Evolutionary conservation across 179 eudicot genomes (phyloP), one percentile per base, ranked within the genome.

Genomic region (Carnegiea gigantea): DNA sequence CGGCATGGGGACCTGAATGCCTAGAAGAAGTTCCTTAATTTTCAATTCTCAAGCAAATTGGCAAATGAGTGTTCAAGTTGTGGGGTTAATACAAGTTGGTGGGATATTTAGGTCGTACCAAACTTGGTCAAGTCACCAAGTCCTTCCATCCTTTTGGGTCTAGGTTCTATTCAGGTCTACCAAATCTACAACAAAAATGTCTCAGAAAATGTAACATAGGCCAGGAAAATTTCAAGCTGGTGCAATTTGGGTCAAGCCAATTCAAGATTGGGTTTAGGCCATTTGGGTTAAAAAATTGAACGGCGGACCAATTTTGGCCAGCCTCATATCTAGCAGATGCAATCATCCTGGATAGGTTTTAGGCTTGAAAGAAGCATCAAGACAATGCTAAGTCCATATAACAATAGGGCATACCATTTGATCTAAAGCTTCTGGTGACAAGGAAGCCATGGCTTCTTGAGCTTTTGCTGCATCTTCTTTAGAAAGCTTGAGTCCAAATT

Each of bases 391-490:
- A 20, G 68, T 23, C 23, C 68, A 21, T 8, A 78, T 46, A 43
- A 59, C 13, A 65, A 17, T 67, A 85, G 79, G 64, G 80, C 53
- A 46, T 94, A 96, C 99, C 99, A 96, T 93, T 87, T 77, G 91
- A 76, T 96, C 99, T 88, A 96, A 86, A 85, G 85, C 89, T 77
- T 93, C 98, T 3, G 98, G 97, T 67, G 98, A 91, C 87, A 96
- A 81, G 73, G 95, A 92, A 59, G 99, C 90, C 98, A 96, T 94
- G 85, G 96, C 97, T 85, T 94, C 91, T 85, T 94, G 98, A 86
- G 98, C 99, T 88, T 91, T 96, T 80, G 88, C 98, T 43, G 99
- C 99, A 73, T 96, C 98, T 78, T 94, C 99, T 76, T 88, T 90
- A 18, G 98, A 94, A 82, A 96, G 93, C 85, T 96, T 92, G 67